Percentiles rank a stretch among this genome's conserved stretches.
phyloP scores from a whole-genome alignment of 2,329 filamentous ascomycete genomes.

The Ambrosiella beaveri region DNA sequence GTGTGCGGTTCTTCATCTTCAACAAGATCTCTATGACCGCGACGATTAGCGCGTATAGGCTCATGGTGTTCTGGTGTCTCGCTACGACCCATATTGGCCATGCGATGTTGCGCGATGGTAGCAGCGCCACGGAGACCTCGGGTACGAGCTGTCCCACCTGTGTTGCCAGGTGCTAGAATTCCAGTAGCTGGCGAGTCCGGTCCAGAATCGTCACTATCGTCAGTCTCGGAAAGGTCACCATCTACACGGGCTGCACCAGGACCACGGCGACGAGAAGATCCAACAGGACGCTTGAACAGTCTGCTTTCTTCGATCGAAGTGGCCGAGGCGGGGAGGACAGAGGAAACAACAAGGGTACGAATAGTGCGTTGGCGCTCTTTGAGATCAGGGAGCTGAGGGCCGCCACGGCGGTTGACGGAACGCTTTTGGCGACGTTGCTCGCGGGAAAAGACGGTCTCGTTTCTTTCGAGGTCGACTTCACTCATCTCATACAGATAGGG shows the following conservation, averaged over 20 bases:
- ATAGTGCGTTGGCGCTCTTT: constrained; percentile 90
- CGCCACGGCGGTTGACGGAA: constrained; percentile 82
- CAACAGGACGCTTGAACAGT: constrained; percentile 63
- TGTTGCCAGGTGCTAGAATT: constrained; percentile 28
- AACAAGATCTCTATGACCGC: constrained; percentile 40
- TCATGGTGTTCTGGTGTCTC: constrained; percentile 82
- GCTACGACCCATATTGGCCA: constrained; percentile 66
- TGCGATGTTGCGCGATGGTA: constrained; percentile 68
- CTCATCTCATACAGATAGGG: constrained; percentile 90
- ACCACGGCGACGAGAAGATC: constrained; percentile 27
- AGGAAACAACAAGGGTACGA: constrained; percentile 79
- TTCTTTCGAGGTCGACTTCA: constrained; percentile 74
- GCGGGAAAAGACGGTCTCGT: constrained; percentile 80
- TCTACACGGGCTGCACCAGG: constrained; percentile 31
- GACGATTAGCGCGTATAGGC: constrained; percentile 43
- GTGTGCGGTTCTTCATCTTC: constrained; percentile 64
- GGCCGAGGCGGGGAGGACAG: constrained; percentile 76
- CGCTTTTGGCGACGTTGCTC: constrained; percentile 91
- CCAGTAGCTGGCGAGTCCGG: constrained; percentile 72
- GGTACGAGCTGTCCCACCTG: constrained; percentile 64
- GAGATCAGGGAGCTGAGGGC: constrained; percentile 84
- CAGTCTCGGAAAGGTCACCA: constrained; percentile 69
- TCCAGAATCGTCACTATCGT: constrained; percentile 76
- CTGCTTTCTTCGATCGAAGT: constrained; percentile 66
- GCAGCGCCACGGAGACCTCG: constrained; percentile 81